A percentile compares a stretch with the other conserved stretches of the same genome.
Evolutionary conservation across 192 early-diverging fungal genomes (phyloP).

Genomic region (Coemansia sp.): DNA sequence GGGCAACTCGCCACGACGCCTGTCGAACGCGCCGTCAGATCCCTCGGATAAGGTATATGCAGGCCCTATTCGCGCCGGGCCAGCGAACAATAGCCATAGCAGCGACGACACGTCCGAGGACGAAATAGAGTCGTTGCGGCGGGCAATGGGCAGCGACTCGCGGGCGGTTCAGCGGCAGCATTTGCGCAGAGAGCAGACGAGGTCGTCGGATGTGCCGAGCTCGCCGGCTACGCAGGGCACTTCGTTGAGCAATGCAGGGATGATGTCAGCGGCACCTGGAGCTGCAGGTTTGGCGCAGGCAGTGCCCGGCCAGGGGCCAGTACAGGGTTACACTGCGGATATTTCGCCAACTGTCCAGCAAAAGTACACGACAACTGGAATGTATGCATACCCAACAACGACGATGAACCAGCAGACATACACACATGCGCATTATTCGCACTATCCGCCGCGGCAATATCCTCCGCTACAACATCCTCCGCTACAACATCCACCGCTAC

Average conservation of each 20-base stretch:
- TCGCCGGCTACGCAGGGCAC: conserved; percentile 22
- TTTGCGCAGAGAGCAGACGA: conserved; percentile 37
- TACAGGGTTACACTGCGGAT: conserved; percentile 1
- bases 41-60: conserved; percentile 26
- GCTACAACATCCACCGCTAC: conserved; percentile 15
- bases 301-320: background rate
- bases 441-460: conserved; percentile 20
- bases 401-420: conserved; percentile 9
- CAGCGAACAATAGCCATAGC: conserved; percentile 18
- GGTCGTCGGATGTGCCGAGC: conserved; percentile 18
- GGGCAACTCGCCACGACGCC: conserved; percentile 24
- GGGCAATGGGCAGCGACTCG: conserved; percentile 47
- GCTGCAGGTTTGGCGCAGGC: conserved; percentile 6
- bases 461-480: conserved; percentile 12
- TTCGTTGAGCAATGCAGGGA: conserved; percentile 11
- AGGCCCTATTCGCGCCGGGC: conserved; percentile 16
- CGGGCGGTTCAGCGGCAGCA: conserved; percentile 47
- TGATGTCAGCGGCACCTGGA: conserved; percentile 14
- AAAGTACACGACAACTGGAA: conserved; percentile 3
- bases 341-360: background rate
- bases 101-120: conserved; percentile 44
- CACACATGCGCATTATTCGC: conserved; percentile 22
- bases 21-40: conserved; percentile 45
- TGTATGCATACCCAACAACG: conserved; percentile 17
- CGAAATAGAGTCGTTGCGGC: conserved; percentile 51